Evolutionary conservation across 78 protist genomes (phyloP).

Genomic region (Dictyostelium capitatum): DNA sequence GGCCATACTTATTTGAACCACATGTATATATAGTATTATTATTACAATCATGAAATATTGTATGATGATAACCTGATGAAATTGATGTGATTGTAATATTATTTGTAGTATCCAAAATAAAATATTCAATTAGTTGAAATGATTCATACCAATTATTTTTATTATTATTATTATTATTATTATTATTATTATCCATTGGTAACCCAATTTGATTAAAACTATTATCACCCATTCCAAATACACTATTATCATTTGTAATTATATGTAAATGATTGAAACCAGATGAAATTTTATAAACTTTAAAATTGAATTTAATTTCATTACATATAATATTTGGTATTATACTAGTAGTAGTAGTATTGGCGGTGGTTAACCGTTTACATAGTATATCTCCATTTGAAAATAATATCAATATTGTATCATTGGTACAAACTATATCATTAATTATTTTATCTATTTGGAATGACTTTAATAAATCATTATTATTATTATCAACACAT

Average conservation of each 20-base stretch:
- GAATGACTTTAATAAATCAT: too few relatives aligned
- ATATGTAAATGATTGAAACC: constrained; percentile 28
- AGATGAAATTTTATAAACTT: not conserved
- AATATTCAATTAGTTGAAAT: not conserved
- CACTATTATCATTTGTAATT: not conserved
- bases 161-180: not conserved
- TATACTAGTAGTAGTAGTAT: too few relatives aligned
- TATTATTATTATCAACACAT: not conserved
- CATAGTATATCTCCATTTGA: not conserved
- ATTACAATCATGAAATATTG: not conserved
- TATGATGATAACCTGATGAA: constrained; percentile 1
- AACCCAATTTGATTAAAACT: constrained; percentile 39
- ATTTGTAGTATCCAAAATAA: not conserved
- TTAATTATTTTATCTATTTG: not conserved
- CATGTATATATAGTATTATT: not conserved
- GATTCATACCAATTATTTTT: not conserved
- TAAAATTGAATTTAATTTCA: not conserved
- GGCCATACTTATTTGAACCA: constrained; percentile 38
- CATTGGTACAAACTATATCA: not conserved
- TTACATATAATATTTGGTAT: not conserved
- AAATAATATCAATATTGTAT: not conserved
- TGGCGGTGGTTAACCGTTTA: not conserved
- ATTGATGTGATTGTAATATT: not conserved
- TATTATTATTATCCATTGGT: too few relatives aligned
- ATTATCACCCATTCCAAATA: constrained; percentile 18